A percentile compares a stretch with the other conserved stretches of the same genome.
These are phyloP conservation scores for Neurospora africana DNA, from an alignment of 495 filamentous ascomycete species.

Conservation along the genomic window DNA sequence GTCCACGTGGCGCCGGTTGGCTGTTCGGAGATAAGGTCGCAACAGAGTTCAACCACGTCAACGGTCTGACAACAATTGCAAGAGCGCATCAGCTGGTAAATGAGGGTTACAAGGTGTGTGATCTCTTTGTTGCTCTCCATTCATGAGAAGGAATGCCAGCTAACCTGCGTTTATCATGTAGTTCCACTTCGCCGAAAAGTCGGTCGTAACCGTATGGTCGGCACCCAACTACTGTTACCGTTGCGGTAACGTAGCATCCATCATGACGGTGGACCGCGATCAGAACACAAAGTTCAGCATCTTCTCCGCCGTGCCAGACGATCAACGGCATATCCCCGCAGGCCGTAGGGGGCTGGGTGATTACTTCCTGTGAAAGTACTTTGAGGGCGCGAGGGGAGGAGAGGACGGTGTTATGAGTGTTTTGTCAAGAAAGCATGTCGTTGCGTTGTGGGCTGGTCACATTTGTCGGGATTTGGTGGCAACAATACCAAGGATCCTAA, in stretches of 20 bases:
- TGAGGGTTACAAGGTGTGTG: slow-evolving; percentile 81
- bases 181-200: slow-evolving; percentile 92
- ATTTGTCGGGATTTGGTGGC: not conserved
- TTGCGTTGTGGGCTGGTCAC: not conserved
- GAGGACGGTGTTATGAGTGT: not conserved
- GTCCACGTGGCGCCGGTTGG: slow-evolving; percentile 91
- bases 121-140: not conserved
- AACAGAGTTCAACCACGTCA: slow-evolving; percentile 98
- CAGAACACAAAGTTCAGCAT: slow-evolving; percentile 84
- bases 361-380: slow-evolving; percentile 70
- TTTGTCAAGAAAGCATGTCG: not conserved
- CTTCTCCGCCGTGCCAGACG: slow-evolving; percentile 88
- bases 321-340: slow-evolving; percentile 75
- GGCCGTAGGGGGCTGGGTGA: slow-evolving; percentile 75
- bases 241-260: slow-evolving; percentile 92
- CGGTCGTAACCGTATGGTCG: slow-evolving; percentile 98
- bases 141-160: not conserved
- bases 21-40: slow-evolving; percentile 95
- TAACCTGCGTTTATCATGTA: slow-evolving; percentile 19
- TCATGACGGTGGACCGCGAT: slow-evolving; percentile 85
- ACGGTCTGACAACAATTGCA: slow-evolving; percentile 87
- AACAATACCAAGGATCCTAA: not conserved
- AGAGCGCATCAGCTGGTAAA: slow-evolving; percentile 95
- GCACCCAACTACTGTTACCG: slow-evolving; percentile 99
- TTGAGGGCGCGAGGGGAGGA: not conserved